Evolutionary conservation across 768 basidiomycete genomes (phyloP), one percentile per base, ranked within the genome.

Genomic region (Termitomyces sp.): DNA sequence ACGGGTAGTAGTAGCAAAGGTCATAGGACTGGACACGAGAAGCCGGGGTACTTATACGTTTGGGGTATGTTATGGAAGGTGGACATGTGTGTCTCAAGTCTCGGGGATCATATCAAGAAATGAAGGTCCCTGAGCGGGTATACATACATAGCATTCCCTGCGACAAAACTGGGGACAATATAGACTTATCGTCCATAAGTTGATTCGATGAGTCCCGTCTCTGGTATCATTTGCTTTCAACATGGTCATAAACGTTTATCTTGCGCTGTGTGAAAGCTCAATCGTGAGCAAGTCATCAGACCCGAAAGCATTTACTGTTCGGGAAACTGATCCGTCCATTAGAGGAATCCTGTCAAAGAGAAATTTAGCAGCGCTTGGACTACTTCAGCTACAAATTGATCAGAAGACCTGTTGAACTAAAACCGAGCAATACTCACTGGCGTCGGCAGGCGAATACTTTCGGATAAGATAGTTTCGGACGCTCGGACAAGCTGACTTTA

Each of bases 401-500:
- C 26, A 38, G 50, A 50, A 4, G 37, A 37, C 23, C 49, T 50
- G 15, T 5, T 14, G 9, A 17, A 17, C 19, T 17, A 11, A 21
- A 15, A 35, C 7, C 19, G 28, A 48, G 47, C 23, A 48, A 33
- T 7, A 21, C 47, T 21, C 15, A 48, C 31, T 33, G 4, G 33
- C 8, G 37, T 5, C 37, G 23, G 14, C 7, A 9, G 48, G 21
- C 14, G 37, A 10, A 37, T 15, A 78, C 78, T 30, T 49, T 12
- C 12, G 10, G 26, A 14, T 3, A 17, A 9, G 7, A 19, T 50
- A 21, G 33, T 7, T 21, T 17, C 5, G 17, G 17, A 17, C 9
- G 35, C 5, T 21, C 35, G 23, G 23, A 8, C 9, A 38, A 28
- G 23, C 38, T 17, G 9, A 38, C 23, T 3, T 4, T 21, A 11